phyloP scores from a whole-genome alignment of 352 stramenopile species.

The Phytopythium aichiense region DNA sequence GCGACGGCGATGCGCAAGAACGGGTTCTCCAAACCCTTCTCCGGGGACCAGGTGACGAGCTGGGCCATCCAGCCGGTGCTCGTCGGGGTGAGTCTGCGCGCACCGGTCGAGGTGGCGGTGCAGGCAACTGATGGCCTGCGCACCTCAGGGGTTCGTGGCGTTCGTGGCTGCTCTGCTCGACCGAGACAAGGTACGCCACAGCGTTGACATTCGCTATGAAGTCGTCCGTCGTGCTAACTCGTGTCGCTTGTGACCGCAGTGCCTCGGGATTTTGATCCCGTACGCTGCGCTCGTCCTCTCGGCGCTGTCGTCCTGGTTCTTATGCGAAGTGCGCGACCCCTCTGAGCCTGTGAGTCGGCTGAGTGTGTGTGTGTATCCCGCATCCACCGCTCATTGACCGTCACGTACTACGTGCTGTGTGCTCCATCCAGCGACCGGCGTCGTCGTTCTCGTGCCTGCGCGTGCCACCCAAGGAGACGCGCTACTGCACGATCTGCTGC shows the following conservation, averaged over 20 bases:
- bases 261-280: slow-evolving; percentile 58
- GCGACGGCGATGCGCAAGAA: slow-evolving; percentile 39
- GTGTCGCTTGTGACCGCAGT: slow-evolving; percentile 22
- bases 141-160: slow-evolving; percentile 49
- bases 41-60: slow-evolving; percentile 64
- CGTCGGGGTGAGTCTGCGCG: slow-evolving; percentile 39
- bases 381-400: not conserved
- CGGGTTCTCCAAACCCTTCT: slow-evolving; percentile 80
- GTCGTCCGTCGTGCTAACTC: not conserved
- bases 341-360: slow-evolving; percentile 34
- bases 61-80: slow-evolving; percentile 73
- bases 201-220: no score
- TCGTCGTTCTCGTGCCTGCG: slow-evolving; percentile 31
- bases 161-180: slow-evolving; percentile 59
- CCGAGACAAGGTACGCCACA: slow-evolving; percentile 34
- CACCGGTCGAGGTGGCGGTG: not conserved
- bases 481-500: slow-evolving; percentile 82
- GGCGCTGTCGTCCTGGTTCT: slow-evolving; percentile 55
- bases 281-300: slow-evolving; percentile 52
- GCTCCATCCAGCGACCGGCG: slow-evolving; percentile 26
- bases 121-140: not conserved
- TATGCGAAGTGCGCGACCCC: slow-evolving; percentile 66
- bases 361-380: not conserved
- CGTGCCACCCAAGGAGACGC: slow-evolving; percentile 53
- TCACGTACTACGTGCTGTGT: not conserved